These are phyloP conservation scores for Tylopilus balloui DNA, from an alignment of 768 basidiomycete species.

Conservation along the genomic window DNA sequence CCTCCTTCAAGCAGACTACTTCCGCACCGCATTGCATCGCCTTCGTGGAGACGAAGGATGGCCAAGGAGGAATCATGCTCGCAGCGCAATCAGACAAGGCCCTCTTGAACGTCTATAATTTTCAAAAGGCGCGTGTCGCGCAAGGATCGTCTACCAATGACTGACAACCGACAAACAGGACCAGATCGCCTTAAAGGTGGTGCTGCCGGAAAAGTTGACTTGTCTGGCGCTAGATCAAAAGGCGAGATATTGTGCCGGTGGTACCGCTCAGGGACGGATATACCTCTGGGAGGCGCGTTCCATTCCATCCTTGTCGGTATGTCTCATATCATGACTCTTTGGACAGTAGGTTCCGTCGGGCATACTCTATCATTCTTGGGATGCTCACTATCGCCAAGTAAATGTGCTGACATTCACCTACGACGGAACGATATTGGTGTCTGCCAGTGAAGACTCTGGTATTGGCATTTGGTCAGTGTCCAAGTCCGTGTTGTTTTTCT, in stretches of 20 bases:
- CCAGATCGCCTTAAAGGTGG: conserved; percentile 80
- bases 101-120: conserved; percentile 84
- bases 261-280: conserved; percentile 82
- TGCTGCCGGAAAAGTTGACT: conserved; percentile 85
- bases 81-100: conserved; percentile 87
- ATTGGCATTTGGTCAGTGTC: conserved; percentile 87
- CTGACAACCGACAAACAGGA: conserved; percentile 49
- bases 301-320: background rate
- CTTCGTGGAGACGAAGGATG: conserved; percentile 59
- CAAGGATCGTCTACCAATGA: background rate
- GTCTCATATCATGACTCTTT: conserved; percentile 13
- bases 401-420: conserved; percentile 78
- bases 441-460: conserved; percentile 88
- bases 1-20: conserved; percentile 87
- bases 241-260: conserved; percentile 81
- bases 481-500: conserved; percentile 49
- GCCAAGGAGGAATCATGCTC: conserved; percentile 79
- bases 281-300: conserved; percentile 91
- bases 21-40: conserved; percentile 63
- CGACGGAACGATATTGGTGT: conserved; percentile 75
- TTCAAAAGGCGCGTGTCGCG: conserved; percentile 70
- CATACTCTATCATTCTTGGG: conserved; percentile 87
- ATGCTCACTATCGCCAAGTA: conserved; percentile 92
- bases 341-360: conserved; percentile 78
- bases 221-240: conserved; percentile 71